Evolutionary conservation across 1,139 yeast species (phyloP), one percentile per base, ranked within the genome.

Genomic region (Maudiozyma humilis): DNA sequence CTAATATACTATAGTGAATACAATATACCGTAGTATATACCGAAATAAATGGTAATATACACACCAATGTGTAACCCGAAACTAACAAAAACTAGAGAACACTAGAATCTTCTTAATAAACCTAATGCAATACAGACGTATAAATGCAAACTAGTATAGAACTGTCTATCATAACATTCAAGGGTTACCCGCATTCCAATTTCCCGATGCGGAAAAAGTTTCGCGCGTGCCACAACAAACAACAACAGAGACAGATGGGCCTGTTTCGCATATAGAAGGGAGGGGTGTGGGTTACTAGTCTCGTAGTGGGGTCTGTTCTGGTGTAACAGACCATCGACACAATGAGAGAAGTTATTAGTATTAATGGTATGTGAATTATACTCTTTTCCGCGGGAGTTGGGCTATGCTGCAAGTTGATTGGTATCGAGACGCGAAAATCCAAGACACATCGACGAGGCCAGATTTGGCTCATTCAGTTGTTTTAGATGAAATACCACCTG

Each of bases 341-440:
- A 40, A 85, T 85, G 95, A 83, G 95, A 79, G 95, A 86, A 79
- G 95, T 86, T 58, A 85, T 86, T 65, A 85, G 95, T 75, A 77
- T 86, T 64, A 86, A 86, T 68, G 46, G 45, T 43, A 43, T 39
- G 45, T 31, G 15, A 23, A 39, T 19, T 35, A n/a, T n/a, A n/a
- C n/a, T 35, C 14, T 13, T 12, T 35, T 19, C 4, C n/a, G 17
- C n/a, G 6, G 15, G 17, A 31, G 7, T 31, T 27, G 31, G n/a
- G 10, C 10, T 27, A 27, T 32, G 13, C 8, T 8, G 34, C 14
- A 32, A 32, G 6, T n/a, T n/a, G n/a, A n/a, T n/a, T n/a, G n/a
- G n/a, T n/a, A n/a, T n/a, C n/a, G n/a, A 17, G 18, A 34, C 37
- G 37, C 37, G 37, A 18, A 17, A 34, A 33, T 33, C 14, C n/a